Percentiles rank a stretch among this genome's conserved stretches.
These are phyloP conservation scores for Suillus brevipes DNA, from an alignment of 768 basidiomycete genomes.

Conservation along the genomic window DNA sequence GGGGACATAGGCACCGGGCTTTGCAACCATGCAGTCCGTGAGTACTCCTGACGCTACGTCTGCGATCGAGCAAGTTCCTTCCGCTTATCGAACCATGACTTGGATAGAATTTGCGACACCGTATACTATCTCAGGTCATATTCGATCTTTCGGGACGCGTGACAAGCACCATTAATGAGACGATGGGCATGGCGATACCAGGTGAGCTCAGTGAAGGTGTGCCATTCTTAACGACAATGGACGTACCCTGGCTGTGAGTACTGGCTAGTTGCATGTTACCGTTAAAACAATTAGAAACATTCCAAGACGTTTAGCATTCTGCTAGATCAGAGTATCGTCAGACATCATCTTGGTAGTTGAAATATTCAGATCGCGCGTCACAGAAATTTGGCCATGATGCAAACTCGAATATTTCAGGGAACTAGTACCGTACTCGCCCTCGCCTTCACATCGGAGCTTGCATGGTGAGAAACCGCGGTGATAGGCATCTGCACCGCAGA, in stretches of 20 bases:
- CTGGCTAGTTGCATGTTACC: background rate
- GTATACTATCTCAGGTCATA: background rate
- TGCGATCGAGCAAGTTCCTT: background rate
- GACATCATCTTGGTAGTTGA: background rate
- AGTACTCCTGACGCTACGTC: constrained; percentile 14
- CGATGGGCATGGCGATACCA: constrained; percentile 25
- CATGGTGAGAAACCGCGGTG: background rate
- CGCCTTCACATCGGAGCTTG: background rate
- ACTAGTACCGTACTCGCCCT: background rate
- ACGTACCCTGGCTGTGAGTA: constrained; percentile 27
- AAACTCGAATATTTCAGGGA: background rate
- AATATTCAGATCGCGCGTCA: background rate
- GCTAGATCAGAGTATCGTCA: background rate
- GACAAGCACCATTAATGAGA: constrained; percentile 22
- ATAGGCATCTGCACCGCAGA: background rate
- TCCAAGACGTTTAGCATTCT: background rate
- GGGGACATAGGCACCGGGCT: constrained; percentile 29
- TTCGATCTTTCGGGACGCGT: constrained; percentile 10
- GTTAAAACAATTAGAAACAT: background rate
- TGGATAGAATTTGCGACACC: background rate
- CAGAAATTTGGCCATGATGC: background rate
- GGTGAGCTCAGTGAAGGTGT: constrained; percentile 27
- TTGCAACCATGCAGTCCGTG: constrained; percentile 25
- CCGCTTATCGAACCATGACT: background rate
- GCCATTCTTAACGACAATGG: constrained; percentile 21